Base-by-base conservation (phyloP, 1,284 basidiomycete species). In the Puccinia polysora region DNA sequence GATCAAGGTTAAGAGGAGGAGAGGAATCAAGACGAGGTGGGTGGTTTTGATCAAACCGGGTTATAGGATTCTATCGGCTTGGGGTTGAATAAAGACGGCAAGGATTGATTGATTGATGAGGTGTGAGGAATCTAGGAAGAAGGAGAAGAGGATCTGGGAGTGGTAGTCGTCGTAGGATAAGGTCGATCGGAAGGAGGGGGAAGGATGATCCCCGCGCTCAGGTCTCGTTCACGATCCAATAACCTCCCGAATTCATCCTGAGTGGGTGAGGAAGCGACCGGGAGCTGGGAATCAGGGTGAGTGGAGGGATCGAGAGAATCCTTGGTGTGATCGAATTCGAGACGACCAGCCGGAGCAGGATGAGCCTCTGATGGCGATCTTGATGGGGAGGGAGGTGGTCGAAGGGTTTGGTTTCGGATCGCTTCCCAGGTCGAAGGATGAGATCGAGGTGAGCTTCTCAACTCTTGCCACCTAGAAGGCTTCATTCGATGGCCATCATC, bases 381-480 rank as follows among this genome's bases (percentile, higher is more conserved):
- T 7, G 32, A 34, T 28, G 32, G 28, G 6, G 14, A 20, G 32
- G 30, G 14, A 10, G 28, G 15, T 4, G 28, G 30, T 50, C 36
- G 58, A 15, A 14, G 20, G 43, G 47, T 53, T 14, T 59, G 23
- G 20, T 60, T 34, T 14, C 67, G 14, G n/a, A 69, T 69, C 10
- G 23, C 18, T 14, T 69, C 40, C 67, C 67, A 69, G 4, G 55
- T 59, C 23, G 67, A 69, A 4, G 67, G 67, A 30, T 50, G 43
- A 10, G 34, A 28, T 15, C 18, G 32, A 1, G 38, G 53, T 1
- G 38, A 53, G 3, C 47, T 23, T 45, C 67, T 59, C 23, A 69
- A 30, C 34, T 69, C 25, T 25, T 69, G 53, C 67, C 67, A 69
- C 38, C 55, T 59, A 20, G 67, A 69, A 12, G 63, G 36, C 32